These are phyloP conservation scores for Leccinum disarticulatum DNA, from an alignment of 768 basidiomycete genomes.

Conservation along the genomic window DNA sequence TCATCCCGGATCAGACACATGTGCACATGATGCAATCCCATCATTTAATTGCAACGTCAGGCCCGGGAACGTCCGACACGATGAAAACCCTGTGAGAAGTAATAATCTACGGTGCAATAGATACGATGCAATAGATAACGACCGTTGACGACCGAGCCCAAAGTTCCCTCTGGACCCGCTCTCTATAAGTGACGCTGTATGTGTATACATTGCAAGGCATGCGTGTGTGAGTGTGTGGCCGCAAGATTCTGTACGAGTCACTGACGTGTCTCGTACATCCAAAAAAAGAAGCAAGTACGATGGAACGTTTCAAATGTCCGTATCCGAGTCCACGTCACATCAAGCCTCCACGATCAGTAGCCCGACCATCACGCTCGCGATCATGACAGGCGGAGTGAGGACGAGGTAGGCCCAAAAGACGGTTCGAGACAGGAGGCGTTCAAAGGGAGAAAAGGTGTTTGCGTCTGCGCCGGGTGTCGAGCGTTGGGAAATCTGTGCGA, in stretches of 20 bases:
- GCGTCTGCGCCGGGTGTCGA: neutral
- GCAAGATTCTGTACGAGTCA: neutral
- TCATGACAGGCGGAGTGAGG: conserved; percentile 83
- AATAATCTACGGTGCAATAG: neutral
- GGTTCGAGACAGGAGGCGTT: conserved; percentile 85
- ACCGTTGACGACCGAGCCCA: neutral
- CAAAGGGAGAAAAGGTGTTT: conserved; percentile 48
- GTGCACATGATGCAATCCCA: neutral
- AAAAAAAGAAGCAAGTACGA: neutral
- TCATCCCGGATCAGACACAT: neutral
- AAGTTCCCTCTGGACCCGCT: neutral
- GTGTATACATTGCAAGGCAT: neutral
- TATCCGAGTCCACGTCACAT: neutral
- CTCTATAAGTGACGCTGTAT: neutral
- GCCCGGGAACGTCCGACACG: neutral
- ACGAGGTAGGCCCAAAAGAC: conserved; percentile 94
- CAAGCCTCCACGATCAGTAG: conserved; percentile 54
- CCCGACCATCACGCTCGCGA: conserved; percentile 74
- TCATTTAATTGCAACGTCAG: neutral
- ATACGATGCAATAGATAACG: neutral
- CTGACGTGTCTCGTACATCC: neutral
- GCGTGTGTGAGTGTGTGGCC: neutral
- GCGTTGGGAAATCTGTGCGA: conserved; percentile 24
- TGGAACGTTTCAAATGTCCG: neutral
- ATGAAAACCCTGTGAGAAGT: neutral